phyloP scores from a whole-genome alignment of 345 rosid species.

The Lepidium africanum region DNA sequence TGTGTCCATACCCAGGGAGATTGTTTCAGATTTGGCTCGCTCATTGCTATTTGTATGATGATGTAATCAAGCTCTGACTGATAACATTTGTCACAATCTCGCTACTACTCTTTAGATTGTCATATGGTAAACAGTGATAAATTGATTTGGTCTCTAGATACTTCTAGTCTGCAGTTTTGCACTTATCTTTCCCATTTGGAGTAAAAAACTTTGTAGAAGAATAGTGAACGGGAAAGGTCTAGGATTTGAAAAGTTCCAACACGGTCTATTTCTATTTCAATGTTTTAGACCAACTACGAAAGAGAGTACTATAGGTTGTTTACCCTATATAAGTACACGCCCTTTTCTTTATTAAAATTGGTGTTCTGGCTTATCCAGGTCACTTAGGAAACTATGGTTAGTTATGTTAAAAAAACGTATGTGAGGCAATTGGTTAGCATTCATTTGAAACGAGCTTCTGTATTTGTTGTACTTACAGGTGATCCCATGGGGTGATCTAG shows the following conservation, averaged over 20 bases:
- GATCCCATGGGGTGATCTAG: constrained; percentile 96
- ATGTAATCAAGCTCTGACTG: no score
- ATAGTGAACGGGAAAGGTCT: not conserved
- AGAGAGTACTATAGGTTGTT: not conserved
- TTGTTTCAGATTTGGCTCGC: not conserved
- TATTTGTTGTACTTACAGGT: constrained; percentile 38
- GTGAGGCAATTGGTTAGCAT: not conserved
- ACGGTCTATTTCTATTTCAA: not conserved
- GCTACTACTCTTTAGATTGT: not conserved
- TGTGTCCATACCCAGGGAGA: not conserved
- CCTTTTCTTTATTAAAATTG: not conserved
- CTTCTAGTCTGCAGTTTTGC: not conserved
- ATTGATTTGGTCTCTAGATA: not conserved
- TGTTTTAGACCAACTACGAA: not conserved
- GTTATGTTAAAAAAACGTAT: not conserved
- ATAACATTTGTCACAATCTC: no score
- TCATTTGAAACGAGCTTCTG: not conserved
- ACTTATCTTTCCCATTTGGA: not conserved
- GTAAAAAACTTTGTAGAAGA: not conserved
- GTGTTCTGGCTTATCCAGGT: not conserved
- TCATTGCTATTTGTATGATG: not conserved
- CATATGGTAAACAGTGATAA: not conserved
- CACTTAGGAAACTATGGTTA: not conserved
- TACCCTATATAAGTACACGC: not conserved
- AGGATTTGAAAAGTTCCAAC: not conserved